These are phyloP conservation scores for Stentor roeselii DNA, from an alignment of 73 alveolate species.

Conservation along the genomic window DNA sequence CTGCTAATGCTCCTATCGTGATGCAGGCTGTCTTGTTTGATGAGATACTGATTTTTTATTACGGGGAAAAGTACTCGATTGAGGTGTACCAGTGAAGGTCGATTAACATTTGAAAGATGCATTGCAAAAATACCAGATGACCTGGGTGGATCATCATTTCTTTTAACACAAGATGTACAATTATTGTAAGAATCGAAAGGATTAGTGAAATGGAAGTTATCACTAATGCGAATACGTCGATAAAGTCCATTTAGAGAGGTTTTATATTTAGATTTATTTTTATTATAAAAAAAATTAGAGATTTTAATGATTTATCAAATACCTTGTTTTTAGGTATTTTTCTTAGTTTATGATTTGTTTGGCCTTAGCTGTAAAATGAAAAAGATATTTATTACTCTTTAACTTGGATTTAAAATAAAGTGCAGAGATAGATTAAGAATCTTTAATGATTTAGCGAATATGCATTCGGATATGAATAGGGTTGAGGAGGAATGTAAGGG, in stretches of 20 bases:
- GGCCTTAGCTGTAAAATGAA: not conserved
- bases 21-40: not conserved
- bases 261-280: too few relatives aligned
- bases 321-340: not conserved
- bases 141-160: conserved; percentile 18
- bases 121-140: not conserved
- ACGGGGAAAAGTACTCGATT: not conserved
- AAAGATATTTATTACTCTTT: not conserved
- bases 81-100: not conserved
- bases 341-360: too few relatives aligned
- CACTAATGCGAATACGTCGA: not conserved
- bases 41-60: not conserved
- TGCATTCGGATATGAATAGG: not conserved
- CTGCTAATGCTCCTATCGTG: not conserved
- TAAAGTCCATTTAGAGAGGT: not conserved
- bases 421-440: not conserved
- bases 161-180: not conserved
- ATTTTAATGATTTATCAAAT: too few relatives aligned
- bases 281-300: too few relatives aligned
- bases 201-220: not conserved
- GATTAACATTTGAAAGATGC: not conserved
- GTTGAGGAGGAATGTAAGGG: not conserved
- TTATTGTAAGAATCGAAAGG: not conserved
- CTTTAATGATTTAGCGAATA: not conserved
- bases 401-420: too few relatives aligned